phyloP scores from a whole-genome alignment of 192 early-diverging fungal species.

The Podochytrium sp. region DNA sequence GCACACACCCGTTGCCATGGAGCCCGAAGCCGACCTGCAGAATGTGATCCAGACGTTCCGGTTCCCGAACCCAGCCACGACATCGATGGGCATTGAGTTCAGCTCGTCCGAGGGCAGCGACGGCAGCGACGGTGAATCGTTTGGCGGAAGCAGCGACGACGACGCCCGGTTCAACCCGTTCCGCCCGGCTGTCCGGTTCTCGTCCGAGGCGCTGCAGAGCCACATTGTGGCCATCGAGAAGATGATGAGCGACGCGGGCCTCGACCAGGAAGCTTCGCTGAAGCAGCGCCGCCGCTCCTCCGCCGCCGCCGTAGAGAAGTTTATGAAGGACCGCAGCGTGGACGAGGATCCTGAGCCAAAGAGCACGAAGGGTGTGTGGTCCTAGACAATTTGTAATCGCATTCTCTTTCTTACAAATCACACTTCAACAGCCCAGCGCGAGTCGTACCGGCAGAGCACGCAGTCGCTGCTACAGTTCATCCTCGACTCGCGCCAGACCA shows the following conservation, averaged over 20 bases:
- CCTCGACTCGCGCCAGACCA: conserved; percentile 10
- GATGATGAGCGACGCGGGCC: conserved; percentile 6
- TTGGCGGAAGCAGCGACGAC: neutral
- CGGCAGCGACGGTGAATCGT: neutral
- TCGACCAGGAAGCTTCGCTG: neutral
- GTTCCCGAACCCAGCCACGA: conserved; percentile 28
- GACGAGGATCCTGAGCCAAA: neutral
- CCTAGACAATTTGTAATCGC: neutral
- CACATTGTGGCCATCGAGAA: neutral
- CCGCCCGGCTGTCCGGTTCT: conserved; percentile 2
- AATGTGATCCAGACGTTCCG: conserved; percentile 6
- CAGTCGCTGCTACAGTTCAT: conserved; percentile 25
- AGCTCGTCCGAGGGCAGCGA: neutral
- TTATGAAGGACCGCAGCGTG: neutral
- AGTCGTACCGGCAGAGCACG: conserved; percentile 14
- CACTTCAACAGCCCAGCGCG: conserved; percentile 2
- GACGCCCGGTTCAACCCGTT: conserved; percentile 21
- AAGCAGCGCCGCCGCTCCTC: neutral
- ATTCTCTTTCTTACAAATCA: neutral
- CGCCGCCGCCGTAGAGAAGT: neutral
- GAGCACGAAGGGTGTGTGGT: neutral
- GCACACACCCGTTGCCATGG: too few relatives aligned
- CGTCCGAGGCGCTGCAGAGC: neutral
- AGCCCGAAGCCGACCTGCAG: too few relatives aligned
- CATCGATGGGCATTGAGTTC: conserved; percentile 24